These are phyloP conservation scores for Erodium maritimum DNA, from an alignment of 345 rosid species.

Conservation along the genomic window DNA sequence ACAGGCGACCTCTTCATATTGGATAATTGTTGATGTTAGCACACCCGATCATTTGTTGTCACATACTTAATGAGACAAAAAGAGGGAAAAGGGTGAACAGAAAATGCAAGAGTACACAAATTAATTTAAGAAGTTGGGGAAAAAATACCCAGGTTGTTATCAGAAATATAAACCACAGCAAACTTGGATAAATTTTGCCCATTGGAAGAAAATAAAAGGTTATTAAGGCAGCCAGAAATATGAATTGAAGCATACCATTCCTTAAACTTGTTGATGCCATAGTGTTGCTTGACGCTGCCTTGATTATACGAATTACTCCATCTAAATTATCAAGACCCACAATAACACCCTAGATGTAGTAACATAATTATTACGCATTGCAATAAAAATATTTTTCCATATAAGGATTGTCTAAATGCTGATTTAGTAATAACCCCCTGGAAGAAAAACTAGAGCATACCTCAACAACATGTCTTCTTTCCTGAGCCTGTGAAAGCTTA, in stretches of 20 bases:
- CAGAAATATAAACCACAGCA: background rate
- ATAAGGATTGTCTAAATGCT: background rate
- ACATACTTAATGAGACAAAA: background rate
- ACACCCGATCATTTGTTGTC: background rate
- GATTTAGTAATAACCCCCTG: background rate
- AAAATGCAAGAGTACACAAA: background rate
- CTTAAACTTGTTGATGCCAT: constrained; percentile 55
- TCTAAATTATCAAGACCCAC: constrained; percentile 79
- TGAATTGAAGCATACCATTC: constrained; percentile 29
- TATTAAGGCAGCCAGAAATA: background rate
- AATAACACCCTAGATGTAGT: constrained; percentile 53
- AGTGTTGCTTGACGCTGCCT: constrained; percentile 50
- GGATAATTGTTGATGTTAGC: background rate
- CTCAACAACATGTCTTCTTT: constrained; percentile 84
- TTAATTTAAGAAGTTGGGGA: background rate
- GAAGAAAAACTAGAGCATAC: constrained; percentile 19
- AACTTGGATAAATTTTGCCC: background rate
- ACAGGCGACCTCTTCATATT: background rate
- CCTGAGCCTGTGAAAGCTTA: constrained; percentile 76
- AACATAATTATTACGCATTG: constrained; percentile 2
- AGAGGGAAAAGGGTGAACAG: background rate
- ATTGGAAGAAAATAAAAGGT: background rate
- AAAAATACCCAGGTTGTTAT: background rate
- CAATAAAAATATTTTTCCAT: background rate
- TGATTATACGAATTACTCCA: constrained; percentile 49